Evolutionary conservation across 495 filamentous ascomycete genomes (phyloP), one percentile per base, ranked within the genome.

Genomic region (Lophiostoma macrostomum): DNA sequence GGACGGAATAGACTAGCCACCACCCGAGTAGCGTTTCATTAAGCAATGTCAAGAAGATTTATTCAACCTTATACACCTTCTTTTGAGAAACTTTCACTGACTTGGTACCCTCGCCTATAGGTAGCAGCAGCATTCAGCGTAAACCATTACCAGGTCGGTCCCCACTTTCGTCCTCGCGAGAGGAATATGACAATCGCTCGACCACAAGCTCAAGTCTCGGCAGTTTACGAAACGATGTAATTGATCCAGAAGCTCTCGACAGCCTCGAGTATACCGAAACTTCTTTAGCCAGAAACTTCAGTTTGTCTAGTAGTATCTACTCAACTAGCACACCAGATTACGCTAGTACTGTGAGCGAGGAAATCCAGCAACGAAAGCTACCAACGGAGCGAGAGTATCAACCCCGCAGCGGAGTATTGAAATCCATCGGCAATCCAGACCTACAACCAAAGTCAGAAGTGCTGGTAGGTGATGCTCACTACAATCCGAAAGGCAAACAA

Each of bases 361-460:
- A 65, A 22, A 19, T 44, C 10, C 20, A 48, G 13, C 45, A 38
- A 8, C 36, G 37, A 41, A 64, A 47, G 29, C 27, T 54, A 27
- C 56, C 62, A 20, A 50, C 25, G 25, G 47, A 58, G 29, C 55
- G 59, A 1, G 48, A 64, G 29, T 84, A 90, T 20, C 79, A 75
- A 31, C 89, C 89, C 13, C 79, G 91, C 49, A 84, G 87, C 61
- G 91, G 91, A 46, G 82, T 90, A 3, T 77, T 90, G 69, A 89
- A 87, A 64, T 88, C 85, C 4, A 85, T 91, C 3, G 91, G 91
- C 7, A 76, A 76, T 42, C 65, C 67, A n/a, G 72, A 79, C 4
- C 56, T 68, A 16, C 58, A 63, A 25, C 28, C 60, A 4, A 76
- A 76, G 23, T 67, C 77, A 28, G 67, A 80, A 19, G 73, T 85